Percentiles rank a stretch among this genome's conserved stretches.
These are phyloP conservation scores for Erodium texanum DNA, from an alignment of 441 rosid genomes.

Conservation along the genomic window DNA sequence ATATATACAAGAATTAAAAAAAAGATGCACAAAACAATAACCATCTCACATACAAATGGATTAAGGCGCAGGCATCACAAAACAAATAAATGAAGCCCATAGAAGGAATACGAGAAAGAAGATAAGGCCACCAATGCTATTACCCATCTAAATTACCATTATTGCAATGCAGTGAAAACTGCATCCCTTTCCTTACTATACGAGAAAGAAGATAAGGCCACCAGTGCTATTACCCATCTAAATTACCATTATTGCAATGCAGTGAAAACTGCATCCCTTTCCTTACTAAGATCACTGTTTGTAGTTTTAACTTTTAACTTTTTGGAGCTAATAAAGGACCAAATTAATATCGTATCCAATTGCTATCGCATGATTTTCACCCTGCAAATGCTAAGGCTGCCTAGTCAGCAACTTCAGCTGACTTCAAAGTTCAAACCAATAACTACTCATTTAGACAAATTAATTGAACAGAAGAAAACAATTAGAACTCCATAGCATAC, in stretches of 20 bases:
- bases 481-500: neutral
- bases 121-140: neutral
- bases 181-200: neutral
- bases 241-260: neutral
- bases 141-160: too few relatives aligned
- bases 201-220: neutral
- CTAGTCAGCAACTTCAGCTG: neutral
- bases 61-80: neutral
- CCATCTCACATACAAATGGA: neutral
- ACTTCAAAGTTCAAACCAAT: neutral
- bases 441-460: neutral
- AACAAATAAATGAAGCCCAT: neutral
- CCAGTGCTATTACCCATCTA: too few relatives aligned
- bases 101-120: conserved; percentile 1
- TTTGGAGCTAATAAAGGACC: neutral
- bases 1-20: too few relatives aligned
- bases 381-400: neutral
- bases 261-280: neutral
- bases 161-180: neutral
- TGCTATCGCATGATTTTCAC: neutral
- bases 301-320: neutral
- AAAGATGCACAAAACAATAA: neutral
- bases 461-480: neutral
- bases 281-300: neutral
- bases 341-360: neutral